Conservation (phyloP, 768 basidiomycete species). For the Porpolomopsis calyptriformis region DNA sequence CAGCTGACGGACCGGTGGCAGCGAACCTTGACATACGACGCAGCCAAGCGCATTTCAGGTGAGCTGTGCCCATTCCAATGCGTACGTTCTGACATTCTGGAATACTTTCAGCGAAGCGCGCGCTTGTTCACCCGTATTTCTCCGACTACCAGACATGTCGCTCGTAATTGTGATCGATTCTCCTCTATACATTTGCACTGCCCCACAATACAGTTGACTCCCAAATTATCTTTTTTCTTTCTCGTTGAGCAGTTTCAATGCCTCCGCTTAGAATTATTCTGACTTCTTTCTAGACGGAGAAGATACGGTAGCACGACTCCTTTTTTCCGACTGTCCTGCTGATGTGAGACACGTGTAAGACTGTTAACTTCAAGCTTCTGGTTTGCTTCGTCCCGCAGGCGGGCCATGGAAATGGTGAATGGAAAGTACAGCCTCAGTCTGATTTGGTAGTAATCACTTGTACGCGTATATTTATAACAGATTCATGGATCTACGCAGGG, state of each 20-base stretch:
- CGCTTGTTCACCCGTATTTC: conserved; percentile 41
- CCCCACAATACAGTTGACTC: not conserved
- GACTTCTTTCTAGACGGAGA: no score
- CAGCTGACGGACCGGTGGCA: conserved; percentile 14
- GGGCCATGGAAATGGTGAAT: no score
- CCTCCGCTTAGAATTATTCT: not conserved
- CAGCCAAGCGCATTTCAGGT: conserved; percentile 89
- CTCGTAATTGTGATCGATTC: not conserved
- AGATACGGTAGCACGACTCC: no score
- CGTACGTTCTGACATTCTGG: conserved; percentile 16
- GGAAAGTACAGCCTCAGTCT: no score
- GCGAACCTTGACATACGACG: conserved; percentile 76
- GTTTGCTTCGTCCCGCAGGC: not conserved
- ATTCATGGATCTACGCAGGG: no score
- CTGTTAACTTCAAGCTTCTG: not conserved
- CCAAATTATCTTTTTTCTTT: not conserved
- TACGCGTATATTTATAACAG: no score
- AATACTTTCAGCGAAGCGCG: conserved; percentile 52
- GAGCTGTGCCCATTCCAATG: conserved; percentile 16
- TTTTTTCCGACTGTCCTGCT: no score
- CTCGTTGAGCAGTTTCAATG: not conserved
- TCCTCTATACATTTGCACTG: not conserved
- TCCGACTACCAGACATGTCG: conserved; percentile 26
- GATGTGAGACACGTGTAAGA: no score
- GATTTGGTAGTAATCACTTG: no score